Evolutionary conservation across 2,329 filamentous ascomycete species (phyloP), one percentile per base, ranked within the genome.

Genomic region (Tolypocladium ophioglossoides): DNA sequence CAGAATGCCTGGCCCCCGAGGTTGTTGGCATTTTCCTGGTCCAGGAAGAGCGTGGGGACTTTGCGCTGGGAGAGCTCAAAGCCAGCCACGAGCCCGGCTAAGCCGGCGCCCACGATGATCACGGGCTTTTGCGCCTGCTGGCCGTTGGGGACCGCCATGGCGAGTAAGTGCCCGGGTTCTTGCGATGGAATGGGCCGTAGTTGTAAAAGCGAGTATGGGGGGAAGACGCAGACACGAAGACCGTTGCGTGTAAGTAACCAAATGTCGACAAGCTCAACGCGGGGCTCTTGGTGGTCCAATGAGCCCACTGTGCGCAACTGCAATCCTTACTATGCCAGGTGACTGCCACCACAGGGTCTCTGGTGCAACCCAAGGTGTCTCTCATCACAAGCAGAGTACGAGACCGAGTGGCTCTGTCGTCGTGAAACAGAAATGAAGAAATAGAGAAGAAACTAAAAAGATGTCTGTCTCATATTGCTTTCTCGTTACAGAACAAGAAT

Each of bases 1-100:
- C 80, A 84, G 63, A 83, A 84, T 8, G 81, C 81, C 65, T 84
- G 81, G 2, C 81, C 81, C 55, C 82, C 82, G 11, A 84, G 70
- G 59, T 74, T 83, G 57, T 72, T 66, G 34, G 70, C 72, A 55
- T 77, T 78, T 63, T 84, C 81, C 62, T 84, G 81, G 66, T 84
- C 82, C 51, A 84, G 52, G 44, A 83, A 66, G 50, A 83, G 55
- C 38, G 72, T 72, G 2, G 72, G 74, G n/a, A 83, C 68, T 51
- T 72, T 68, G 55, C 72, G 76, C 61, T 74, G 69, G 16, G 74
- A 70, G 8, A 83, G 74, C 67, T 83, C 80, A 59, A 74, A 80
- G 46, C 80, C 79, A 4, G 80, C 78, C 20, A 83, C 79, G 10
- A 83, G 75, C n/a, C 79, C 80, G 35, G 80, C 78, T 14, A 83